Evolutionary conservation across 2,329 filamentous ascomycete genomes (phyloP).

Genomic region (Coniella lustricola): DNA sequence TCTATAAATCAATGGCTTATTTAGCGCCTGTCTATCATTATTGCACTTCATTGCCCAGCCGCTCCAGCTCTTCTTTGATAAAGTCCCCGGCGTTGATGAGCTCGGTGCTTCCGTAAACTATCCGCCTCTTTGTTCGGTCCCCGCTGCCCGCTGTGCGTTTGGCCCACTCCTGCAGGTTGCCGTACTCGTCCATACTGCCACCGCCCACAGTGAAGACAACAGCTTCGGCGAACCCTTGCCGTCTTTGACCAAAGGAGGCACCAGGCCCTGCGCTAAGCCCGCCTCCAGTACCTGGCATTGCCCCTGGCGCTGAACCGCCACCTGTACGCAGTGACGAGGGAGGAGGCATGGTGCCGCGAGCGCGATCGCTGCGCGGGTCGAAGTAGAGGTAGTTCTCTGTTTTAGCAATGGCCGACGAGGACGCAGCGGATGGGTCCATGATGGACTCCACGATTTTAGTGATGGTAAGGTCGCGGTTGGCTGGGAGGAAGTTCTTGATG

Average conservation of each 20-base stretch:
- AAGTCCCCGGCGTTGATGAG: conserved; percentile 64
- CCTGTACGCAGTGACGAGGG: conserved; percentile 53
- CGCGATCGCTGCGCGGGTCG: conserved; percentile 88
- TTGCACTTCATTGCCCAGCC: conserved; percentile 50
- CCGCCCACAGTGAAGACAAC: conserved; percentile 94
- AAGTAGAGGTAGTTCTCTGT: conserved; percentile 97
- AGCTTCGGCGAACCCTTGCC: conserved; percentile 83
- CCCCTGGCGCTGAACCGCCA: conserved; percentile 14
- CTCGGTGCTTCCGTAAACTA: conserved; percentile 93
- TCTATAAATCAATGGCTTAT: neutral
- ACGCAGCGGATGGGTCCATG: conserved; percentile 90
- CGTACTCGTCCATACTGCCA: conserved; percentile 98
- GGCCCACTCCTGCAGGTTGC: conserved; percentile 95
- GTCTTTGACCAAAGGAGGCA: conserved; percentile 82
- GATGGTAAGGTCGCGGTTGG: conserved; percentile 88
- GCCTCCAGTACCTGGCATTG: conserved; percentile 35
- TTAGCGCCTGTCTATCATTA: neutral
- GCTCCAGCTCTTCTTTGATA: conserved; percentile 56
- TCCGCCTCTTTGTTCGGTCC: conserved; percentile 62
- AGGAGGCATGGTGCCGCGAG: conserved; percentile 83
- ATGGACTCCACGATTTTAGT: conserved; percentile 98
- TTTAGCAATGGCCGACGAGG: conserved; percentile 87
- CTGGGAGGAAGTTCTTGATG: conserved; percentile 97
- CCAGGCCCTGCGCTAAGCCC: conserved; percentile 55
- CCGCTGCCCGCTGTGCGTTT: conserved; percentile 57